Conservation (phyloP, 345 rosid genomes). For the Eucalyptus virginea region DNA sequence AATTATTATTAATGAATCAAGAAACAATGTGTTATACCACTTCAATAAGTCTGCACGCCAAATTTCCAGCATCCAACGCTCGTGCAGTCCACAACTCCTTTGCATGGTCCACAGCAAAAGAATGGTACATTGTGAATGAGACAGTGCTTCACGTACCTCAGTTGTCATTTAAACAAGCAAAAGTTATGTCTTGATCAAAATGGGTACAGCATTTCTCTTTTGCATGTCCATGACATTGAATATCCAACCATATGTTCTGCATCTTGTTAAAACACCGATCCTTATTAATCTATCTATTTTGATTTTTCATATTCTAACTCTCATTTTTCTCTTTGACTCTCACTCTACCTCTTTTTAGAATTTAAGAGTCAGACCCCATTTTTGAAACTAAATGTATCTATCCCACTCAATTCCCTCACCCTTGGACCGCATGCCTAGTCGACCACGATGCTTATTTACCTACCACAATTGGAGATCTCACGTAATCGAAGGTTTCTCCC, state of each 20-base stretch:
- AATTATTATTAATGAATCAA: neutral
- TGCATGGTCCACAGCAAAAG: neutral
- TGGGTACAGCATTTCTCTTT: neutral
- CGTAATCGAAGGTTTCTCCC: neutral
- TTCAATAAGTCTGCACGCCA: neutral
- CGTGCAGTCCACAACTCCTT: neutral
- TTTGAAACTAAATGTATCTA: too few species aligned
- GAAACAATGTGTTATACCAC: neutral
- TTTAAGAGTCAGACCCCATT: fast-evolving
- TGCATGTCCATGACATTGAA: neutral
- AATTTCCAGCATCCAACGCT: neutral
- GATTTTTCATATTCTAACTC: too few species aligned
- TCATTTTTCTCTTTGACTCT: too few species aligned
- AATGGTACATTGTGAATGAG: neutral
- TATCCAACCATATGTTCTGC: fast-evolving
- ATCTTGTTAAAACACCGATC: neutral
- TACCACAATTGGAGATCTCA: fast-evolving
- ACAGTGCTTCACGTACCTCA: neutral
- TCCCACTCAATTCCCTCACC: too few species aligned
- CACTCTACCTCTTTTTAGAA: fast-evolving
- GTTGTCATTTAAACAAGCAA: neutral
- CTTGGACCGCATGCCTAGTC: too few species aligned
- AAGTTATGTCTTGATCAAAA: neutral
- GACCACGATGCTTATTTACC: too few species aligned
- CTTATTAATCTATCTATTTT: too few species aligned